Percentiles rank a stretch among this genome's conserved stretches.
Evolutionary conservation across 495 filamentous ascomycete species (phyloP).

Genomic region (Cudoniella acicularis): DNA sequence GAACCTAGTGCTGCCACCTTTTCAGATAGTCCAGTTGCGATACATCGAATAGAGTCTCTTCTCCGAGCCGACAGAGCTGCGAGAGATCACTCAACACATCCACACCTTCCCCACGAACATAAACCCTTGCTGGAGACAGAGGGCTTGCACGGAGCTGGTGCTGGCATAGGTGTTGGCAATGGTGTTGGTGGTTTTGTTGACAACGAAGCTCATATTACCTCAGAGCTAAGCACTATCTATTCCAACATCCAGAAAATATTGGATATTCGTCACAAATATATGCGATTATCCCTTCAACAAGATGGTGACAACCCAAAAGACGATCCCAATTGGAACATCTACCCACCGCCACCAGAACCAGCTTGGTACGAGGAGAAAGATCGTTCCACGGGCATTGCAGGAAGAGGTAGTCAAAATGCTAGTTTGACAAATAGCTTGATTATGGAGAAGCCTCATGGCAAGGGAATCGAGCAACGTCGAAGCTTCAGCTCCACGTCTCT

Average conservation of each 20-base stretch:
- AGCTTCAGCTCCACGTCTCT: conserved; percentile 3
- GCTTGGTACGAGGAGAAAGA: conserved; percentile 71
- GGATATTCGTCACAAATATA: conserved; percentile 84
- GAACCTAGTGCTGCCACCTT: conserved; percentile 20
- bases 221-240: conserved; percentile 81
- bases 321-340: conserved; percentile 78
- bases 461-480: conserved; percentile 30
- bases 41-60: conserved; percentile 29
- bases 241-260: conserved; percentile 80
- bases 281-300: conserved; percentile 79
- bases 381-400: conserved; percentile 30
- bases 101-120: conserved; percentile 43
- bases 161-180: conserved; percentile 44
- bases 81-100: conserved; percentile 40
- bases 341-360: conserved; percentile 85
- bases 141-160: conserved; percentile 47
- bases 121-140: conserved; percentile 42
- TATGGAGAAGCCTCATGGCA: conserved; percentile 28
- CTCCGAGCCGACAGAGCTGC: conserved; percentile 42
- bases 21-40: conserved; percentile 12
- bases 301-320: conserved; percentile 83
- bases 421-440: conserved; percentile 55
- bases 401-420: conserved; percentile 36
- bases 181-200: conserved; percentile 40
- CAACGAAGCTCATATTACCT: conserved; percentile 66